Percentiles rank a stretch among this genome's conserved stretches.
phyloP scores from a whole-genome alignment of 2,329 filamentous ascomycete genomes.

The Beauveria sp. region DNA sequence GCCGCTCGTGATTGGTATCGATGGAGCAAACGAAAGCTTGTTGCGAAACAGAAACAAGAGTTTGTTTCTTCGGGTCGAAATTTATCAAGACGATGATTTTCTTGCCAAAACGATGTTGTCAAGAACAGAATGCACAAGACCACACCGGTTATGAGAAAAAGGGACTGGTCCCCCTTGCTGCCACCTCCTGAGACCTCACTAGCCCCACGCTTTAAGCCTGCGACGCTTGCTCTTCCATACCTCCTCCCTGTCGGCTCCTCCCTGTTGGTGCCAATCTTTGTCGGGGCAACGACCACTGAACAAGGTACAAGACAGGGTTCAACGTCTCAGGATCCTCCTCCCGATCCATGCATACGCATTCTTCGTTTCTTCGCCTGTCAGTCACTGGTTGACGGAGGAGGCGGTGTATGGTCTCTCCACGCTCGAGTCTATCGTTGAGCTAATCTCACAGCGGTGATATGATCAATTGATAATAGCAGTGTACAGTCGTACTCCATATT shows the following conservation, averaged over 20 bases:
- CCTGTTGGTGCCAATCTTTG: conserved; percentile 21
- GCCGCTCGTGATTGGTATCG: neutral
- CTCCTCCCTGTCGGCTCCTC: conserved; percentile 11
- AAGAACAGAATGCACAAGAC: conserved; percentile 4
- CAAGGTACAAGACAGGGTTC: conserved; percentile 1
- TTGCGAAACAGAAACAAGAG: neutral
- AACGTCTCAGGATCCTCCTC: neutral
- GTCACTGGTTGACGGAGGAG: neutral
- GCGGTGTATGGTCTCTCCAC: neutral
- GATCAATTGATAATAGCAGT: neutral
- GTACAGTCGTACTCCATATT: neutral
- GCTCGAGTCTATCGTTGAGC: neutral
- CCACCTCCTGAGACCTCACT: conserved; percentile 9
- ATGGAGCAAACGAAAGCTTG: neutral
- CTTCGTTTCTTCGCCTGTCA: neutral
- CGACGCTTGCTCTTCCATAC: neutral
- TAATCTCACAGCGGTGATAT: neutral
- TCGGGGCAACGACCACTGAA: conserved; percentile 24
- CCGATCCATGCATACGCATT: neutral
- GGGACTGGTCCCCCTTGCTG: neutral
- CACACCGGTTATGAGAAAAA: neutral
- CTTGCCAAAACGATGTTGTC: conserved; percentile 5
- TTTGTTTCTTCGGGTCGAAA: neutral
- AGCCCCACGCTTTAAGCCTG: conserved; percentile 3
- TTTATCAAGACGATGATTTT: neutral